Evolutionary conservation across 495 filamentous ascomycete species (phyloP).

Genomic region (Penicillium daleae): DNA sequence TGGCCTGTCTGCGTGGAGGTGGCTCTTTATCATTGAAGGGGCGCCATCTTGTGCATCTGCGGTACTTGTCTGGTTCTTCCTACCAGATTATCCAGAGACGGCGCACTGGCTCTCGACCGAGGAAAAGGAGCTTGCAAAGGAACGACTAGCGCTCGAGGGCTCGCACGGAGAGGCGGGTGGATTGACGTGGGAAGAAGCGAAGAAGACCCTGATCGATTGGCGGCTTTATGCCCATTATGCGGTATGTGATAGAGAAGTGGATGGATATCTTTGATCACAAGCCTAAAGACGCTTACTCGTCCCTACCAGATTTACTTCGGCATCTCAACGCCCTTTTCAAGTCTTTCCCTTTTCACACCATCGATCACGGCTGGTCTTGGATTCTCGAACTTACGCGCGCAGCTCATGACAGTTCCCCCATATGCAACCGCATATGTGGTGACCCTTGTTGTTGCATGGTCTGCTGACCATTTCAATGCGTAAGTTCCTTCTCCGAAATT

Average conservation of each 20-base stretch:
- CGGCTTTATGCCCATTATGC: slow-evolving; percentile 61
- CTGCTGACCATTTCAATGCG: slow-evolving; percentile 69
- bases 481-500: slow-evolving; percentile 13
- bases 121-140: neutral
- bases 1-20: slow-evolving; percentile 68
- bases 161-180: slow-evolving; percentile 55
- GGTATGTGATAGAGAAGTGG: slow-evolving; percentile 29
- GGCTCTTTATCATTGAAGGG: slow-evolving; percentile 77
- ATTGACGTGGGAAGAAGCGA: slow-evolving; percentile 65
- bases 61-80: neutral
- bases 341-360: slow-evolving; percentile 70
- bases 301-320: slow-evolving; percentile 44
- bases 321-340: slow-evolving; percentile 67
- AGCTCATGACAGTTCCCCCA: slow-evolving; percentile 77
- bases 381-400: slow-evolving; percentile 62
- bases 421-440: slow-evolving; percentile 70
- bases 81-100: neutral
- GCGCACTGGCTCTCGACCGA: neutral
- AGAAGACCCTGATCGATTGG: slow-evolving; percentile 51
- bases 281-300: neutral
- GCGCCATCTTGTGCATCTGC: neutral
- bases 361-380: slow-evolving; percentile 67
- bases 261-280: neutral
- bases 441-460: slow-evolving; percentile 60
- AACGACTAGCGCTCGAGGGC: slow-evolving; percentile 59